A percentile compares a stretch with the other conserved stretches of the same genome.
phyloP scores from a whole-genome alignment of 225 moss, liverwort and hornwort genomes.

The Sphagnum tenellum region DNA sequence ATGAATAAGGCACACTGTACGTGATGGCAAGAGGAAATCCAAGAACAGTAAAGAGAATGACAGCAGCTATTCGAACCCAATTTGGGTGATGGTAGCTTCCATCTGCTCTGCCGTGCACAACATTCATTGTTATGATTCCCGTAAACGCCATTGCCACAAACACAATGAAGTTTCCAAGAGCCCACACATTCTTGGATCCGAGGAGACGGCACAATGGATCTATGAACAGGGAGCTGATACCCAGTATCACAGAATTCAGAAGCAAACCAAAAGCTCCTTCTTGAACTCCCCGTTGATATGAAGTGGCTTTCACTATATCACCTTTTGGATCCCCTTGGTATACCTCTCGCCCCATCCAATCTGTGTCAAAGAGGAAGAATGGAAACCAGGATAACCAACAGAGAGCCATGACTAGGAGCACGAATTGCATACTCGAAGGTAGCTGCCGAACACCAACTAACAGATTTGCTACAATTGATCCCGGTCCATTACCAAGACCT shows the following conservation, averaged over 20 bases:
- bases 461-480: slow-evolving; percentile 31
- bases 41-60: slow-evolving; percentile 38
- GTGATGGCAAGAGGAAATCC: slow-evolving; percentile 48
- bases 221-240: slow-evolving; percentile 31
- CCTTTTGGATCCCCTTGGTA: slow-evolving; percentile 35
- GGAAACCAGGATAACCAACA: slow-evolving; percentile 61
- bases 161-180: slow-evolving; percentile 34
- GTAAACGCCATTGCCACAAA: slow-evolving; percentile 46
- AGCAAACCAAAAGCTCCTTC: slow-evolving; percentile 47
- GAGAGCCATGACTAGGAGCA: slow-evolving; percentile 47
- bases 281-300: slow-evolving; percentile 33
- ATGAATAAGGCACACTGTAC: slow-evolving; percentile 50
- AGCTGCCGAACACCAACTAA: slow-evolving; percentile 32
- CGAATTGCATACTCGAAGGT: slow-evolving; percentile 33
- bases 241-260: slow-evolving; percentile 47
- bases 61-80: slow-evolving; percentile 34
- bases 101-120: slow-evolving; percentile 12
- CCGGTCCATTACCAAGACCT: slow-evolving; percentile 16
- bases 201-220: slow-evolving; percentile 35
- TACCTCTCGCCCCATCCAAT: slow-evolving; percentile 59
- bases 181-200: slow-evolving; percentile 50
- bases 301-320: background rate
- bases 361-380: slow-evolving; percentile 50
- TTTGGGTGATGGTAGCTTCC: slow-evolving; percentile 8
- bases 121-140: slow-evolving; percentile 24